Conservation (phyloP, 139 green algal genomes). For the Mychonastes homosphaera region DNA sequence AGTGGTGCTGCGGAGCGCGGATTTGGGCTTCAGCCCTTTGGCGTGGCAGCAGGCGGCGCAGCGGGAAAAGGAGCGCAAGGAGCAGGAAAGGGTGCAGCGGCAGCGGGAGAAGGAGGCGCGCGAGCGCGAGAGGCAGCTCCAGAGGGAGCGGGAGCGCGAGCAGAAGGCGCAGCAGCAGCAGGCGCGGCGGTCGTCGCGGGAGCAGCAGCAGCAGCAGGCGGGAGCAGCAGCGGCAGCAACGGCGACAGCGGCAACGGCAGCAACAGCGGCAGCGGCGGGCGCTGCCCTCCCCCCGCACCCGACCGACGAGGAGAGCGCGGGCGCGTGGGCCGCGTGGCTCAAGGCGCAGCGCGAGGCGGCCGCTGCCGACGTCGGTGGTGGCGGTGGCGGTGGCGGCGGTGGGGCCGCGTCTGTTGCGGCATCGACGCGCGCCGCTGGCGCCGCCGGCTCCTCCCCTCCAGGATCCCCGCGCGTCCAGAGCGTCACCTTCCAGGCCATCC, state of each 20-base stretch:
- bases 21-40: neutral
- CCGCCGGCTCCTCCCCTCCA: too few species aligned
- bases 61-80: conserved; percentile 9
- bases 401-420: too few species aligned
- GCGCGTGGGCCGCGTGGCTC: too few species aligned
- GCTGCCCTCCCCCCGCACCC: neutral
- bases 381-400: neutral
- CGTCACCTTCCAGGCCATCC: too few species aligned
- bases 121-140: conserved; percentile 1
- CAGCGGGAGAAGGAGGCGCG: neutral
- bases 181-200: neutral
- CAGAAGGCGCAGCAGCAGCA: neutral
- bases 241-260: neutral
- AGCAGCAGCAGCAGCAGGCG: neutral
- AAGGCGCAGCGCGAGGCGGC: neutral
- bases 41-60: conserved; percentile 11
- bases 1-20: conserved; percentile 1
- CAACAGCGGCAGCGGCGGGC: neutral
- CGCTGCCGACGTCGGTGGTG: neutral
- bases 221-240: neutral
- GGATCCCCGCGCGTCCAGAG: too few species aligned
- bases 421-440: too few species aligned
- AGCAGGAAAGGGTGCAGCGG: neutral
- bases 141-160: too few species aligned
- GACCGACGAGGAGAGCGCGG: conserved; percentile 5